A percentile compares a stretch with the other conserved stretches of the same genome.
phyloP scores from a whole-genome alignment of 1,284 basidiomycete genomes.

The Cryptococcus wingfieldii region DNA sequence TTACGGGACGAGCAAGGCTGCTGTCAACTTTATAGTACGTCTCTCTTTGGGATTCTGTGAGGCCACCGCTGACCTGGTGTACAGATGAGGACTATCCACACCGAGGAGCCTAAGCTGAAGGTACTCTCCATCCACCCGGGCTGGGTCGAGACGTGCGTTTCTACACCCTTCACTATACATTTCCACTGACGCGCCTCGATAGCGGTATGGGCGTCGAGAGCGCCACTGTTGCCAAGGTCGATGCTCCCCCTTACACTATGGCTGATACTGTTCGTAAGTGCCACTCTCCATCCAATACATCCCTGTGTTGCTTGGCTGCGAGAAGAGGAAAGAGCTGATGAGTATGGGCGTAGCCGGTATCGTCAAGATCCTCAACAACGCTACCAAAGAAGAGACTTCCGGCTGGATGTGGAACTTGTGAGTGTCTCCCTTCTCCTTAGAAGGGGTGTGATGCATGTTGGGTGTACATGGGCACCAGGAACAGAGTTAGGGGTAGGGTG shows the following conservation, averaged over 20 bases:
- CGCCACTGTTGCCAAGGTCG: not conserved
- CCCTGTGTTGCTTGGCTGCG: no score
- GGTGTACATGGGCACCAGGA: no score
- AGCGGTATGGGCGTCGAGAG: not conserved
- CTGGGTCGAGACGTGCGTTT: conserved; percentile 1
- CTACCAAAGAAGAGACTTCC: no score
- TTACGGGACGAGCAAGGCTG: conserved; percentile 18
- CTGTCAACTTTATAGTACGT: conserved; percentile 7
- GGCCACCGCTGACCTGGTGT: not conserved
- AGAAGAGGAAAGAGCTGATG: no score
- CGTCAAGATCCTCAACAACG: no score
- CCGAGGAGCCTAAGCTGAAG: conserved; percentile 5
- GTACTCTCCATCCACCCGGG: conserved; percentile 4
- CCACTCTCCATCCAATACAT: no score
- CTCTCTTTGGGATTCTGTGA: not conserved
- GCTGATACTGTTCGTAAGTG: not conserved
- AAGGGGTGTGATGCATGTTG: no score
- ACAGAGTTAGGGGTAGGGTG: no score
- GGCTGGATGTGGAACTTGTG: no score
- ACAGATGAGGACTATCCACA: not conserved
- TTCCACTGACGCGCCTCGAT: not conserved
- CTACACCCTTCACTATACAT: not conserved
- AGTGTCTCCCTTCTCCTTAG: no score
- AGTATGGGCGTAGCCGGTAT: no score
- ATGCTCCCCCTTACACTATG: not conserved